Percentiles rank a stretch among this genome's conserved stretches.
These are phyloP conservation scores for Allomyces javanicus DNA, from an alignment of 192 early-diverging fungal species.

Conservation along the genomic window DNA sequence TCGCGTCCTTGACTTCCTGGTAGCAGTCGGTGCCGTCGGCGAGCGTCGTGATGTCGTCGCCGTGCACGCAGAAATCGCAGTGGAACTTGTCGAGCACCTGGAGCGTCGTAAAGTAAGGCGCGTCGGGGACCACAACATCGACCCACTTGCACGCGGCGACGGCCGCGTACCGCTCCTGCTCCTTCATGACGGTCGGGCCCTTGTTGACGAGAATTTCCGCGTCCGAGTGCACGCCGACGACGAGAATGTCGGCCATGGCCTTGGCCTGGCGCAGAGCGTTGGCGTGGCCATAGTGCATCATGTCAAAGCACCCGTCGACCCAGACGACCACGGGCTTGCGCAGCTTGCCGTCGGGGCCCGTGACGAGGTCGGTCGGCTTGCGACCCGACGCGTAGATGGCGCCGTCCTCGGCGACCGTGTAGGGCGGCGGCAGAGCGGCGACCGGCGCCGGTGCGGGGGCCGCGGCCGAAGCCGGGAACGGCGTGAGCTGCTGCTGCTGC, in stretches of 20 bases:
- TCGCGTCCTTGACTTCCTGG: conserved; percentile 83
- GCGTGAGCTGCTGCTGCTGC: too few relatives aligned
- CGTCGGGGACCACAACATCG: conserved; percentile 75
- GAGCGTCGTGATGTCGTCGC: conserved; percentile 91
- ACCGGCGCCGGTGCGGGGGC: too few relatives aligned
- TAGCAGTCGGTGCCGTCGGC: conserved; percentile 96
- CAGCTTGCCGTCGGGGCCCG: not conserved
- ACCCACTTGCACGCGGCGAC: conserved; percentile 95
- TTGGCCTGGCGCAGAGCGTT: conserved; percentile 92
- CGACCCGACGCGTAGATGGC: not conserved
- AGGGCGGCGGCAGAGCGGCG: not conserved
- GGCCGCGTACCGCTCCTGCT: conserved; percentile 84
- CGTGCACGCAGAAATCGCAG: conserved; percentile 89
- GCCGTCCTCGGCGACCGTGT: not conserved
- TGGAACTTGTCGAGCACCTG: conserved; percentile 68
- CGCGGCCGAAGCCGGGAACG: too few relatives aligned
- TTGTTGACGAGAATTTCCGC: conserved; percentile 80
- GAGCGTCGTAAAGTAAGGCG: conserved; percentile 78
- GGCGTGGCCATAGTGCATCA: conserved; percentile 93
- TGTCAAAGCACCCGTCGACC: conserved; percentile 93
- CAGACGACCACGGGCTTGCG: conserved; percentile 23
- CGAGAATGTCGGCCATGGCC: conserved; percentile 81
- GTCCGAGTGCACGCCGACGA: conserved; percentile 93
- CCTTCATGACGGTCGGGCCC: conserved; percentile 90
- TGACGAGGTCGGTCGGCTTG: not conserved